Evolutionary conservation across 495 filamentous ascomycete species (phyloP).

Genomic region (Hypoxylon fuscum): DNA sequence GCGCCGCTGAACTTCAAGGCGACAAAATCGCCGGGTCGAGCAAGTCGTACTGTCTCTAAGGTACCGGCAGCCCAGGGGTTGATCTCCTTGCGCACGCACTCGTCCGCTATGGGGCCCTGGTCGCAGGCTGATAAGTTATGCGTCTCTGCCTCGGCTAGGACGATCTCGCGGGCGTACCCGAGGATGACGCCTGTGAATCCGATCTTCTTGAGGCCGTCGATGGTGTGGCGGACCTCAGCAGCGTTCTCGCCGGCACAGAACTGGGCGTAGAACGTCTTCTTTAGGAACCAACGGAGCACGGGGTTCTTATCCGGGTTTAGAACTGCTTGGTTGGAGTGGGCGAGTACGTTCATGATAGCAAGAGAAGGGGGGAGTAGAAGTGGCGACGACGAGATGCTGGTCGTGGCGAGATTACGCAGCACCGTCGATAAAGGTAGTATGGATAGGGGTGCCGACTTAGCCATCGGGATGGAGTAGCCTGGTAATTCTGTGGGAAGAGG

Average conservation of each 20-base stretch:
- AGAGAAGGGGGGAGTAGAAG: constrained; percentile 76
- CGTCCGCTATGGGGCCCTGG: constrained; percentile 47
- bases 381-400: constrained; percentile 80
- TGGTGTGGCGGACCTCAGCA: constrained; percentile 66
- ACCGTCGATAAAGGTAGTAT: constrained; percentile 77
- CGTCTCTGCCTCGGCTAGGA: constrained; percentile 63
- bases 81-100: constrained; percentile 68
- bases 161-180: constrained; percentile 78
- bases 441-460: constrained; percentile 64
- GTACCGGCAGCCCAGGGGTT: constrained; percentile 78
- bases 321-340: constrained; percentile 68
- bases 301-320: constrained; percentile 68
- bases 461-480: constrained; percentile 36
- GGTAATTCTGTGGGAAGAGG: constrained; percentile 28
- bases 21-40: constrained; percentile 80
- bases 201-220: constrained; percentile 66
- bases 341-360: constrained; percentile 71
- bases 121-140: constrained; percentile 46
- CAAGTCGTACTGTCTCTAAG: constrained; percentile 77
- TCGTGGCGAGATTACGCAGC: constrained; percentile 80
- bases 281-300: constrained; percentile 65
- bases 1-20: constrained; percentile 95
- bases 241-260: constrained; percentile 82
- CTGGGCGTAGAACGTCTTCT: constrained; percentile 83
- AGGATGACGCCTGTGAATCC: constrained; percentile 83